Evolutionary conservation across 768 basidiomycete genomes (phyloP), one percentile per base, ranked within the genome.

Genomic region (Termitomyces sp.): DNA sequence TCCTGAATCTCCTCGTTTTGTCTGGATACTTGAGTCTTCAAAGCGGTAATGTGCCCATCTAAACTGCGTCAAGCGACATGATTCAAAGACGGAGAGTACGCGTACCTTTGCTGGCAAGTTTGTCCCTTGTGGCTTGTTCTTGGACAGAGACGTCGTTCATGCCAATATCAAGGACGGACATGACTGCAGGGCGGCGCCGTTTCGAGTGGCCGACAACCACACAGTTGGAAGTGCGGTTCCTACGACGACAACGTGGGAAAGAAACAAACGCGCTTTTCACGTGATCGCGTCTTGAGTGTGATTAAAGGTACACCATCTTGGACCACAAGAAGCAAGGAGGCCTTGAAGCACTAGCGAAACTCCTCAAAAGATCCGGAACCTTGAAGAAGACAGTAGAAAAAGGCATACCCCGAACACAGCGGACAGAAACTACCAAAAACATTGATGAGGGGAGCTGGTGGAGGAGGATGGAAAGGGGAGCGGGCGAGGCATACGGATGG

Each of bases 1-100:
- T 83, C 81, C 18, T 78, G 72, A 31, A 80, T 61, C 58, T 80
- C 76, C 15, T 68, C 66, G 3, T 73, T 65, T 65, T 79, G 78
- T 59, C 70, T 77, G 58, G 73, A 67, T 11, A 81, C 65, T 62
- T 76, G 73, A 33, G 74, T 75, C 64, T 78, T 73, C 58, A 80
- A 78, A 31, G 77, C 75, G 34, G 79, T 77, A 65, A 81, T 78
- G 58, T 81, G 77, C 30, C 73, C 69, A 63, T 84, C 82, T 83
- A 61, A 30, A 49, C 47, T 9, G 45, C 33, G 51, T 67, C 51
- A 67, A 59, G 54, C 30, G 42, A 41, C 30, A 24, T 34, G 44
- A 30, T 27, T 48, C 27, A 46, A 7, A n/a, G 30, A 7, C 47
- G 24, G 13, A 24, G 9, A 16, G 41, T 50, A 59, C 42, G 33